phyloP scores from a whole-genome alignment of 2,329 filamentous ascomycete species.

The Cordyceps cicadae region DNA sequence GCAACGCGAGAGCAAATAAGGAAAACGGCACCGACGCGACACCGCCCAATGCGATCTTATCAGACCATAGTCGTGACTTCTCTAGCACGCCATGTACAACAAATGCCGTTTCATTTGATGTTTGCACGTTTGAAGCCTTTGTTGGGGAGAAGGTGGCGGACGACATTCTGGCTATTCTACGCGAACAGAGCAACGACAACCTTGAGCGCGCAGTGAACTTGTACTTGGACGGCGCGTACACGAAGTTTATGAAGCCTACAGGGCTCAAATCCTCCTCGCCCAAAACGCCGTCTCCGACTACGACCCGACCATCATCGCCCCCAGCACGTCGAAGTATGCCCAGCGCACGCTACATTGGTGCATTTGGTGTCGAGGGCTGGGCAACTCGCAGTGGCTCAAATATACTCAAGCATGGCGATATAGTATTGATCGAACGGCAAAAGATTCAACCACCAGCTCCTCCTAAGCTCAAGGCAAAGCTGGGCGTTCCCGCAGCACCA shows the following conservation, averaged over 20 bases:
- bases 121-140: constrained; percentile 49
- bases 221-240: constrained; percentile 64
- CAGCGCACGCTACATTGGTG: constrained; percentile 66
- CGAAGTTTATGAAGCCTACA: constrained; percentile 29
- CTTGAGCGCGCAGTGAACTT: constrained; percentile 59
- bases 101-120: constrained; percentile 39
- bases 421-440: constrained; percentile 78
- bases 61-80: neutral
- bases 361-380: constrained; percentile 89
- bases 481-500: constrained; percentile 26
- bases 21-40: constrained; percentile 12
- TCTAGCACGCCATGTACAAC: constrained; percentile 20
- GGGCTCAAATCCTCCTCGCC: neutral
- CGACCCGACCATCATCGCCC: constrained; percentile 12
- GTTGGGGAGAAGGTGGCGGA: constrained; percentile 47
- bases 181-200: constrained; percentile 46
- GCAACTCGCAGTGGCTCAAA: constrained; percentile 73
- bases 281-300: constrained; percentile 5
- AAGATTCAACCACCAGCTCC: constrained; percentile 56
- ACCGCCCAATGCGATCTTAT: constrained; percentile 6
- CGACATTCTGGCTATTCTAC: constrained; percentile 41
- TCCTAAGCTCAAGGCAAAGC: constrained; percentile 36
- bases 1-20: constrained; percentile 6
- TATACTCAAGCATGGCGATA: constrained; percentile 71
- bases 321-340: constrained; percentile 24